Evolutionary conservation across 352 stramenopile species (phyloP), one percentile per base, ranked within the genome.

Genomic region (Lagenidium giganteum): DNA sequence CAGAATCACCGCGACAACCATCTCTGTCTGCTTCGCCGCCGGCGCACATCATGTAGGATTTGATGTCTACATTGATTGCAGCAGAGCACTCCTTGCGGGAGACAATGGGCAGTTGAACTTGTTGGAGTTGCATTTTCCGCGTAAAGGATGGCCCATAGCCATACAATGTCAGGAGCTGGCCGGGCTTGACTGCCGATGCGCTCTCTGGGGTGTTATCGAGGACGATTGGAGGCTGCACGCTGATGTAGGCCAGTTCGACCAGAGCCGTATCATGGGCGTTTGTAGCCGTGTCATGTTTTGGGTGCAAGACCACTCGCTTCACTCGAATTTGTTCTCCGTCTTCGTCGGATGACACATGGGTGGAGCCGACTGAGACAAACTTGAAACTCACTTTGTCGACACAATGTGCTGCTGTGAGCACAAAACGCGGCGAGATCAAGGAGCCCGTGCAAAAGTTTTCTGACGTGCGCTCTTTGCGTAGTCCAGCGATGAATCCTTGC

Each of bases 291-390:
- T 63, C 33, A 28, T 59, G 70, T 2, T 32, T 35, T 5, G 57
- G 54, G 23, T 77, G 65, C 8, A 65, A 36, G 13, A 51, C 45
- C 13, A 53, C 47, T 14, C 34, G 30, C 32, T 63, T 60, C 31
- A 75, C 50, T 21, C 60, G 60, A 47, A 75, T 70, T 37, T 68
- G 60, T 41, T 70, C 61, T n/a, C 60, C 64, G 34, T 75, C 64
- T 4, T 31, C 13, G 5, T 57, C 48, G 3, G 37, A 42, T 7
- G 53, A 54, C 17, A 41, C 23, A 24, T 65, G 65, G 14, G 49
- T 42, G 1, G 64, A 69, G 7, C 64, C 64, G 4, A 75, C 60
- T 1, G 56, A 65, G 1, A 60, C 60, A 17, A 47, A 62, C 13
- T 13, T 30, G 20, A 63, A 55, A 14, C 38, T 14, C n/a, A 56